A percentile compares a stretch with the other conserved stretches of the same genome.
Conservation (phyloP, 257 asterid genomes). For the Anisodus tanguticus region DNA sequence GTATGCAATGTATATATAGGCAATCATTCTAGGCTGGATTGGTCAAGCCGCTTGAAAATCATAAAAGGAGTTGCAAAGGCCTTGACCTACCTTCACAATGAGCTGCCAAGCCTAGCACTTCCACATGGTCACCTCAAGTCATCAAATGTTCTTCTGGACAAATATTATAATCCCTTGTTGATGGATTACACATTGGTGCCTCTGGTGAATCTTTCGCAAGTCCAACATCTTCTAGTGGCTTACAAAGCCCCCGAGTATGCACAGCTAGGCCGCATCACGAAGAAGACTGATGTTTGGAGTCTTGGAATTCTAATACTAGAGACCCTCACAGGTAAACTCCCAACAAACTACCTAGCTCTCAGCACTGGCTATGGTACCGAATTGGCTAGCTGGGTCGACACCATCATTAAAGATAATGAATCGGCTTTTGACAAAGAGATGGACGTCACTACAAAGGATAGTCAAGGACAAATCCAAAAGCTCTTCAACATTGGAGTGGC, state of each 20-base stretch:
- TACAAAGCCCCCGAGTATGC: conserved; percentile 83
- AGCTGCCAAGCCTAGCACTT: conserved; percentile 64
- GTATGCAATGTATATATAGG: conserved; percentile 40
- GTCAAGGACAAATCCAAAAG: conserved; percentile 60
- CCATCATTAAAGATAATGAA: conserved; percentile 35
- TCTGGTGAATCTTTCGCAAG: conserved; percentile 67
- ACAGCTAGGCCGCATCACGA: conserved; percentile 44
- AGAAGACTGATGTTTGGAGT: conserved; percentile 90
- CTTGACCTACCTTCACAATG: conserved; percentile 60
- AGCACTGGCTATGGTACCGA: conserved; percentile 48
- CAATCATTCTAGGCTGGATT: conserved; percentile 61
- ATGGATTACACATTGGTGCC: conserved; percentile 88
- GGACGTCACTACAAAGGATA: conserved; percentile 37
- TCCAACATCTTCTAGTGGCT: conserved; percentile 63
- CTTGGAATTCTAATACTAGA: conserved; percentile 79
- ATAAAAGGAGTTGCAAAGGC: conserved; percentile 86
- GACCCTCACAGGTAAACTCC: conserved; percentile 68
- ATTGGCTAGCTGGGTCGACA: conserved; percentile 60
- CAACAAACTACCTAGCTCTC: conserved; percentile 59
- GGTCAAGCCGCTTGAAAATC: conserved; percentile 71
- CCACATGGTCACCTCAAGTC: conserved; percentile 90
- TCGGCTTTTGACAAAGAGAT: conserved; percentile 63
- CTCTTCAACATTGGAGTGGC: conserved; percentile 62
- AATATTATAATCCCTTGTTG: conserved; percentile 56
- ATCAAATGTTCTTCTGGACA: conserved; percentile 72